A percentile compares a stretch with the other conserved stretches of the same genome.
phyloP scores from a whole-genome alignment of 73 alveolate species.

The Tetrahymena elliotti region DNA sequence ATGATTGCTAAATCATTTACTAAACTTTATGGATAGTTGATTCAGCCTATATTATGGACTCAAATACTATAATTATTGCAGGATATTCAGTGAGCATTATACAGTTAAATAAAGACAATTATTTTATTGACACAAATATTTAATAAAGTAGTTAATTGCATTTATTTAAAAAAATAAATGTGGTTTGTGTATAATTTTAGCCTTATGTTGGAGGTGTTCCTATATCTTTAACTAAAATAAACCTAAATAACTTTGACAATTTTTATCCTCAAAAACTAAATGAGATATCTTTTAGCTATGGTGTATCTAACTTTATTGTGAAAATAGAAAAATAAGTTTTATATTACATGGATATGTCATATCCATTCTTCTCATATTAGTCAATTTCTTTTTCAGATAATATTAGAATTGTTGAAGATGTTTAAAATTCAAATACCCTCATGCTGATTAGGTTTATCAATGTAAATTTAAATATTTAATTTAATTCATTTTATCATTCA shows the following conservation, averaged over 20 bases:
- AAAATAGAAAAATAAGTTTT: not conserved
- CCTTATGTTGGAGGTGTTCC: not conserved
- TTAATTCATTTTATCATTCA: too few relatives aligned
- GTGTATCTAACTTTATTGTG: not conserved
- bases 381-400: not conserved
- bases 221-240: too few relatives aligned
- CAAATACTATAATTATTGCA: not conserved
- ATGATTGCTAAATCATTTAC: not conserved
- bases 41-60: not conserved
- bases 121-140: too few relatives aligned
- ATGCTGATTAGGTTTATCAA: not conserved
- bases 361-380: not conserved
- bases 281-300: not conserved
- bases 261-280: not conserved
- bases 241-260: not conserved
- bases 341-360: not conserved
- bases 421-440: not conserved
- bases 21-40: too few relatives aligned
- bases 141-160: too few relatives aligned
- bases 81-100: not conserved
- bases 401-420: not conserved
- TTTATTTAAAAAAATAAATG: not conserved
- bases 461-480: not conserved
- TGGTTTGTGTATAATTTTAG: not conserved
- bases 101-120: not conserved